phyloP scores from a whole-genome alignment of 2,329 filamentous ascomycete genomes.

The Fusarium oxysporum region DNA sequence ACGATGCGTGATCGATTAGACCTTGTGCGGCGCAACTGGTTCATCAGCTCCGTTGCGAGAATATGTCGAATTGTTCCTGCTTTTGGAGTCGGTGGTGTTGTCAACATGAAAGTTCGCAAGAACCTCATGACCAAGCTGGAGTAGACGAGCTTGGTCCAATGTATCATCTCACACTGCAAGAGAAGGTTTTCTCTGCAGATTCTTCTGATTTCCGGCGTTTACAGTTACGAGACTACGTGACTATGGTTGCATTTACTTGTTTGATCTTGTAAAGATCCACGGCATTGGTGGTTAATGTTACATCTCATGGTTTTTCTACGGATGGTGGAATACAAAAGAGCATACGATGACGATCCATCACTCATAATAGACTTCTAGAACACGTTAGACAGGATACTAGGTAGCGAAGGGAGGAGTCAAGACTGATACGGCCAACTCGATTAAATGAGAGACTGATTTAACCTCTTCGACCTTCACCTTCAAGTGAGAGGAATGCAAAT shows the following conservation, averaged over 20 bases:
- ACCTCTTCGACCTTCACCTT: background rate
- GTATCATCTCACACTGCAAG: background rate
- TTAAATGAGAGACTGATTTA: background rate
- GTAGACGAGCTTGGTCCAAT: constrained; percentile 26
- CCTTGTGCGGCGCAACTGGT: constrained; percentile 80
- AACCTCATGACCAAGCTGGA: constrained; percentile 73
- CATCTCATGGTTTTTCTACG: constrained; percentile 10
- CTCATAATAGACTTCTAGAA: constrained; percentile 30
- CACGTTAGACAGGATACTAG: constrained; percentile 14
- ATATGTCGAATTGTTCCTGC: constrained; percentile 89
- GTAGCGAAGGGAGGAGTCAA: background rate
- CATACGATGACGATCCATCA: constrained; percentile 17
- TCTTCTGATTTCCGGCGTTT: constrained; percentile 19
- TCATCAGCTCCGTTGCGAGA: constrained; percentile 76
- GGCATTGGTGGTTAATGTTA: constrained; percentile 7
- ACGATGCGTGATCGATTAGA: constrained; percentile 70
- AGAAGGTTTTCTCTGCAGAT: background rate
- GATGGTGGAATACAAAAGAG: constrained; percentile 14
- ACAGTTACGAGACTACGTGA: constrained; percentile 9
- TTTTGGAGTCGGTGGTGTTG: constrained; percentile 88
- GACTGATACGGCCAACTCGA: background rate
- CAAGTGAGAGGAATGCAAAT: background rate
- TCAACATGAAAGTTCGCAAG: constrained; percentile 79
- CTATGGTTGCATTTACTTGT: constrained; percentile 14
- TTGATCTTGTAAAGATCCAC: constrained; percentile 10